Conservation (phyloP, 2,329 filamentous ascomycete species). For the Trichoderma sp. region DNA sequence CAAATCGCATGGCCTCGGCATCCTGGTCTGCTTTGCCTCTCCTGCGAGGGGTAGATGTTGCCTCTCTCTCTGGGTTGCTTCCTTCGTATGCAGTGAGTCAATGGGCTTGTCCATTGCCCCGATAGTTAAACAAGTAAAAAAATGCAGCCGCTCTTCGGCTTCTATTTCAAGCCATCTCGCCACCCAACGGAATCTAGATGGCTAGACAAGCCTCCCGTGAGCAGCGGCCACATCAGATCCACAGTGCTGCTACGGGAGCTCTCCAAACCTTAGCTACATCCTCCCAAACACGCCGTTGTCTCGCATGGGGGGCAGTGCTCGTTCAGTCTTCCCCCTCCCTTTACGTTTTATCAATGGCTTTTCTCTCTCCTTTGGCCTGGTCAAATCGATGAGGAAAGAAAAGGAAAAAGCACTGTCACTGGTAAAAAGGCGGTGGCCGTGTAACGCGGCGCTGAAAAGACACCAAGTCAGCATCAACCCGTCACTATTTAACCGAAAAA, state of each 20-base stretch:
- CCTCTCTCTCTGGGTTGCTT: neutral
- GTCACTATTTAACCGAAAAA: neutral
- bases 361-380: neutral
- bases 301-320: neutral
- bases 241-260: neutral
- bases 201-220: neutral
- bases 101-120: neutral
- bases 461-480: neutral
- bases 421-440: neutral
- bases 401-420: neutral
- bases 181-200: neutral
- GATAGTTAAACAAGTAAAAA: neutral
- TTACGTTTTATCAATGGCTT: neutral
- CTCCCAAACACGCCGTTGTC: constrained; percentile 7
- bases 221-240: neutral
- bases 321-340: neutral
- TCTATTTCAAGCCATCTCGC: neutral
- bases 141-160: neutral
- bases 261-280: neutral
- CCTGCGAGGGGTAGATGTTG: neutral
- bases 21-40: neutral
- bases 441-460: neutral
- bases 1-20: neutral
- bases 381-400: neutral
- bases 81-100: neutral